Percentiles rank a stretch among this genome's conserved stretches.
These are phyloP conservation scores for Malassezia pachydermatis DNA, from an alignment of 1,284 basidiomycete species.

Conservation along the genomic window DNA sequence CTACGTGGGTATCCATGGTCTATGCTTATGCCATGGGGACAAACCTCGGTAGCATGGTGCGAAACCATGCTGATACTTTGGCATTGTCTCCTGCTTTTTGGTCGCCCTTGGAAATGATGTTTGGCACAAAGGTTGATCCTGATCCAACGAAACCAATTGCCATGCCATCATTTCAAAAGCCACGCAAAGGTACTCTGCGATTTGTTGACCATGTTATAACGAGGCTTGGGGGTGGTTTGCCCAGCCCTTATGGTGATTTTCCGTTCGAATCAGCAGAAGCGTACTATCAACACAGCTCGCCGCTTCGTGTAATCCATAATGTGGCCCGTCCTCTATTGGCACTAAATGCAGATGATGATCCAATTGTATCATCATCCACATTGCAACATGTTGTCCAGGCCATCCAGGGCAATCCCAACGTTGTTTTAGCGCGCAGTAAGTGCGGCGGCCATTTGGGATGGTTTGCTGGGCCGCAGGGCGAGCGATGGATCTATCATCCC, in stretches of 20 bases:
- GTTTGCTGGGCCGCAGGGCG: constrained; percentile 57
- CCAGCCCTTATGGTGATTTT: constrained; percentile 30
- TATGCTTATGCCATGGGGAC: constrained; percentile 74
- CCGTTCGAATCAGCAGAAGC: constrained; percentile 56
- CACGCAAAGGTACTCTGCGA: constrained; percentile 36
- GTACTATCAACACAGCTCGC: constrained; percentile 59
- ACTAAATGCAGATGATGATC: constrained; percentile 83
- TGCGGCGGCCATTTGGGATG: constrained; percentile 88
- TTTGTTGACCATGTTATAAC: constrained; percentile 58
- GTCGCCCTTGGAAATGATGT: constrained; percentile 22
- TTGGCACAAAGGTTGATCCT: constrained; percentile 19
- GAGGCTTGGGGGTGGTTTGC: constrained; percentile 63
- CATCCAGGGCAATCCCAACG: constrained; percentile 57
- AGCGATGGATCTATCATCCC: constrained; percentile 37
- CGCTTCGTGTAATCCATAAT: constrained; percentile 26
- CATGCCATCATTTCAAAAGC: not conserved
- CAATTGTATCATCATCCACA: constrained; percentile 55
- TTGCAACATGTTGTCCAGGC: constrained; percentile 46
- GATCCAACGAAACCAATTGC: constrained; percentile 15
- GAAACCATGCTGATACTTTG: constrained; percentile 28
- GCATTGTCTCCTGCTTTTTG: constrained; percentile 33
- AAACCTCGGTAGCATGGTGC: constrained; percentile 56
- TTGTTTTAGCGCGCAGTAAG: constrained; percentile 64
- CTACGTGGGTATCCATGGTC: constrained; percentile 56
- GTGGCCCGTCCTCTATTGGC: constrained; percentile 55